A percentile compares a stretch with the other conserved stretches of the same genome.
Conservation (phyloP, 2,329 filamentous ascomycete genomes). For the Dichotomopilus funicola region DNA sequence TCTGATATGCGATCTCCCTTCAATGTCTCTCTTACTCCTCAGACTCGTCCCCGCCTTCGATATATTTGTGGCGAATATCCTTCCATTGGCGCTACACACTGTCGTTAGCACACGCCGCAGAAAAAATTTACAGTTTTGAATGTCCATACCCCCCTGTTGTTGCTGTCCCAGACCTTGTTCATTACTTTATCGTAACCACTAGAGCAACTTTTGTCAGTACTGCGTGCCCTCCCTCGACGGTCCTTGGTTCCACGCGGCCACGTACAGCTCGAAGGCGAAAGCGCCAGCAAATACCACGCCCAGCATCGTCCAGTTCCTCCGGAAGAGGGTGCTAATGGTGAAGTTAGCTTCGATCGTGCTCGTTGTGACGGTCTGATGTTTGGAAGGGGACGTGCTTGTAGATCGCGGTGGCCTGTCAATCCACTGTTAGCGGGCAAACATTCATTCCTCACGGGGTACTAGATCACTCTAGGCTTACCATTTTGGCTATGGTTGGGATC, state of each 20-base stretch:
- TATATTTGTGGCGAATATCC: slow-evolving; percentile 89
- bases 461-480: slow-evolving; percentile 45
- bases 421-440: slow-evolving; percentile 2
- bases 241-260: slow-evolving; percentile 21
- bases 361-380: not conserved
- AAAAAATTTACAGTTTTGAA: not conserved
- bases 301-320: slow-evolving; percentile 83
- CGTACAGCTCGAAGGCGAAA: slow-evolving; percentile 92
- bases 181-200: slow-evolving; percentile 79
- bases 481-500: slow-evolving; percentile 35
- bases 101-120: slow-evolving; percentile 27
- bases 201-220: slow-evolving; percentile 21
- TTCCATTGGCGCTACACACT: slow-evolving; percentile 89
- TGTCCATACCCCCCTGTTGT: slow-evolving; percentile 75
- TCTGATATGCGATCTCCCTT: not conserved
- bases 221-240: slow-evolving; percentile 1
- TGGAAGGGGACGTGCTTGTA: slow-evolving; percentile 48
- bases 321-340: slow-evolving; percentile 65
- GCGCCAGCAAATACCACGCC: slow-evolving; percentile 77
- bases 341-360: slow-evolving; percentile 19
- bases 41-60: slow-evolving; percentile 54
- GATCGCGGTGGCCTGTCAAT: slow-evolving; percentile 40
- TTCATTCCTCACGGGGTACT: not conserved
- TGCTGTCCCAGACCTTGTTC: slow-evolving; percentile 80
- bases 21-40: slow-evolving; percentile 48